phyloP scores from a whole-genome alignment of 768 basidiomycete species.

The Leccinum ochraceum region DNA sequence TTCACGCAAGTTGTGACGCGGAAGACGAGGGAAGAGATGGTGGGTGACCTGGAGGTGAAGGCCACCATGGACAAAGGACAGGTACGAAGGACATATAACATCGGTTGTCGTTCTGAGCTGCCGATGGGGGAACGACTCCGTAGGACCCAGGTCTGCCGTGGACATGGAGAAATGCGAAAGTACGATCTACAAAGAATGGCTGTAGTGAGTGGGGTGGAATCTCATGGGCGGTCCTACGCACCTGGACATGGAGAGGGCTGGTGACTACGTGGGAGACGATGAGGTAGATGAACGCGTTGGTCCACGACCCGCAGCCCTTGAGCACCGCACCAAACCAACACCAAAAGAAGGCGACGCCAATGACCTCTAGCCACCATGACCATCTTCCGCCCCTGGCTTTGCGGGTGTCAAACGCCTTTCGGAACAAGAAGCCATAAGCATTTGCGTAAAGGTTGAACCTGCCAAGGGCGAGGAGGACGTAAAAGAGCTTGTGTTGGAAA shows the following conservation, averaged over 20 bases:
- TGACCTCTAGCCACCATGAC: conserved; percentile 77
- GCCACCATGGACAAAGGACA: conserved; percentile 95
- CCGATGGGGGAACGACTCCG: conserved; percentile 89
- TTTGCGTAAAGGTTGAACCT: conserved; percentile 94
- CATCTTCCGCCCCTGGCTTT: conserved; percentile 70
- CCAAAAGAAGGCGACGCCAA: conserved; percentile 84
- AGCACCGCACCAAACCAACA: conserved; percentile 79
- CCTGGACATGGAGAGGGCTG: conserved; percentile 95
- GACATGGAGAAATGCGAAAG: conserved; percentile 98
- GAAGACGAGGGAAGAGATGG: conserved; percentile 93
- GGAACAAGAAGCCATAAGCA: conserved; percentile 76
- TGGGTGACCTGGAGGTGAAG: conserved; percentile 97
- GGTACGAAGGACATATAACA: conserved; percentile 80
- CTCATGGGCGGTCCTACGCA: conserved; percentile 34
- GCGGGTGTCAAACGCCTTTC: conserved; percentile 62
- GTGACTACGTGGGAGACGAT: conserved; percentile 83
- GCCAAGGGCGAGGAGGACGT: conserved; percentile 84
- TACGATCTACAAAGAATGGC: conserved; percentile 62
- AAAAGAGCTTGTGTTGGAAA: conserved; percentile 91
- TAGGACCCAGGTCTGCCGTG: conserved; percentile 85
- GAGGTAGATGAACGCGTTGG: conserved; percentile 68
- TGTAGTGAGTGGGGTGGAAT: conserved; percentile 8
- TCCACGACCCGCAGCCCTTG: conserved; percentile 69
- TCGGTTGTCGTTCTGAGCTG: conserved; percentile 98
- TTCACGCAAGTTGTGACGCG: conserved; percentile 85